Base-by-base conservation (phyloP, 129 eudicot genomes). In the Flaveria trinervia region DNA sequence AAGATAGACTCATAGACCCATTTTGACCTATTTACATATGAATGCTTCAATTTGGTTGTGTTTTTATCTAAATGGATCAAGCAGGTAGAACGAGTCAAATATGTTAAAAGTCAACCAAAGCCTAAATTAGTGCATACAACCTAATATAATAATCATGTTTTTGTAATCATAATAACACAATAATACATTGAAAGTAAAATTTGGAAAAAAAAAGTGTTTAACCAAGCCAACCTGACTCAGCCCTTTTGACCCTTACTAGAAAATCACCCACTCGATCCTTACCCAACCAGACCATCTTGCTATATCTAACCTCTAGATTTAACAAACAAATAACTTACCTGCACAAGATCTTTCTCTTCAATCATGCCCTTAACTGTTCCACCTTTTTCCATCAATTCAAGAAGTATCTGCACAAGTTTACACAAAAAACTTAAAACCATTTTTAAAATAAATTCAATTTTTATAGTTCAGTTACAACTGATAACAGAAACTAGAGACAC, bases 341-440 rank as follows among this genome's bases (percentile, higher is more conserved):
- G 99, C 72, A 94, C 97, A 77, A 94, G 86, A 89, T 89, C 85
- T 85, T 91, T 94, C 70, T 91, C 99, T 77, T 94, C 84, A 76
- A 91, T 91, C 62, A 94, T 52, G 73, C 97, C 97, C 77, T 91
- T 82, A 25, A 94, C 99, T 15, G 99, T 94, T 66, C 99, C 99
- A 55, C 99, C 97, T 79, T 94, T 94, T 49, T 88, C 89, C 89
- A 94, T 86, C 56, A 94, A 83, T 84, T 91, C 99, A 81, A 94
- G 83, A 56, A 94, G 88, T 76, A 94, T 91, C 99, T 94, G 88
- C 88, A 87, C 41, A 65, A 43, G 51, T 50, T 73, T 52, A 70
- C 13, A 57, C 59, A 46, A 5, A 15, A 81, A 71, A 64, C 49
- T 59, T 72, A 26, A 77, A 72, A 9, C 61, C 28, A 16, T 0